phyloP scores from a whole-genome alignment of 2,329 filamentous ascomycete genomes.

The Xylariaceae sp. region DNA sequence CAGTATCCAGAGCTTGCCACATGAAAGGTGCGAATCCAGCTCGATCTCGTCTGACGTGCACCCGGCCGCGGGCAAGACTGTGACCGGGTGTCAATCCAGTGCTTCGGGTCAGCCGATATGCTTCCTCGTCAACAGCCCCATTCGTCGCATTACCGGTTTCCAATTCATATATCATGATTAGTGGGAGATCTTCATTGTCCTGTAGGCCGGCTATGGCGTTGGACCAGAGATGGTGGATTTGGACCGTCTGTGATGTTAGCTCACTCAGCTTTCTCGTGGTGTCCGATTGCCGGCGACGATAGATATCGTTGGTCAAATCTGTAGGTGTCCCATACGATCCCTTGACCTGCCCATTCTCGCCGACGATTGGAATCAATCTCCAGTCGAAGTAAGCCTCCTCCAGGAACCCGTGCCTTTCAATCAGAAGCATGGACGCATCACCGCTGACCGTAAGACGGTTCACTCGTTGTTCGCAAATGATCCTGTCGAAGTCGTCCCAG shows the following conservation, averaged over 20 bases:
- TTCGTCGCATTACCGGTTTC: constrained; percentile 20
- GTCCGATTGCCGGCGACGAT: constrained; percentile 33
- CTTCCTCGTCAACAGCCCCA: constrained; percentile 10
- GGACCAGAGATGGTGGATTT: constrained; percentile 33
- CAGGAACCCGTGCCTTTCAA: constrained; percentile 31
- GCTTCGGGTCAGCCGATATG: constrained; percentile 15
- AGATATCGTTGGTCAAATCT: constrained; percentile 32
- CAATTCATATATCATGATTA: constrained; percentile 31
- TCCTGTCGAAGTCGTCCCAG: constrained; percentile 26
- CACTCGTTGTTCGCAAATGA: constrained; percentile 26
- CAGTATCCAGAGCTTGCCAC: constrained; percentile 15
- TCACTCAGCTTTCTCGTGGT: constrained; percentile 37
- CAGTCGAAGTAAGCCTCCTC: constrained; percentile 41
- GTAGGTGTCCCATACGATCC: constrained; percentile 21
- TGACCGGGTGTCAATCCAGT: constrained; percentile 17
- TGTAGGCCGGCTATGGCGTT: constrained; percentile 23
- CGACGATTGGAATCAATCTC: constrained; percentile 39
- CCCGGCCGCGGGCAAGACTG: constrained; percentile 13
- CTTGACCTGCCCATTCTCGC: constrained; percentile 33
- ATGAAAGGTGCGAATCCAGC: constrained; percentile 23
- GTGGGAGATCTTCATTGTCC: constrained; percentile 29
- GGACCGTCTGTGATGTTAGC: constrained; percentile 23
- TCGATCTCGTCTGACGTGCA: constrained; percentile 16
- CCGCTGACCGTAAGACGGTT: constrained; percentile 22
- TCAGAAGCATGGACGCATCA: constrained; percentile 28